phyloP scores from a whole-genome alignment of 257 asterid genomes.

The Nemophila menziesii region DNA sequence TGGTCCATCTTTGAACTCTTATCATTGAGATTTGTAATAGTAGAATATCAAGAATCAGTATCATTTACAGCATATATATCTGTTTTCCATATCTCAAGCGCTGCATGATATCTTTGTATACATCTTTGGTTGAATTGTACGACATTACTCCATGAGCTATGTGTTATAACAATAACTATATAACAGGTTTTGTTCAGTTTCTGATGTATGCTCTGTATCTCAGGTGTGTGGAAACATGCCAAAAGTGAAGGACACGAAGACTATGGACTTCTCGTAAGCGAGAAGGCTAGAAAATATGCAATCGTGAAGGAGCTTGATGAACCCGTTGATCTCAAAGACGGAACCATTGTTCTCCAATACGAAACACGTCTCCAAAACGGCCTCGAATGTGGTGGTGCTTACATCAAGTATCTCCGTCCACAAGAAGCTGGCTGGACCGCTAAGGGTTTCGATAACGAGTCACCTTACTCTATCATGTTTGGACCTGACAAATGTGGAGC shows the following conservation, averaged over 20 bases:
- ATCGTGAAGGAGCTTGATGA: slow-evolving; percentile 71
- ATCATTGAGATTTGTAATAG: too few relatives aligned
- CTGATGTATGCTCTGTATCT: not conserved
- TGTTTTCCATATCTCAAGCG: too few relatives aligned
- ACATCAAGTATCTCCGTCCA: slow-evolving; percentile 84
- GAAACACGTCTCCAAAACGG: slow-evolving; percentile 92
- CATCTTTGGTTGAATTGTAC: too few relatives aligned
- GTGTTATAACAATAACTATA: too few relatives aligned
- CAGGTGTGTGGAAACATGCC: slow-evolving; percentile 86
- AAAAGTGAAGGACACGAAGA: slow-evolving; percentile 96
- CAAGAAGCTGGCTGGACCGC: slow-evolving; percentile 83
- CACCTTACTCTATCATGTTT: slow-evolving; percentile 92
- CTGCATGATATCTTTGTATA: too few relatives aligned
- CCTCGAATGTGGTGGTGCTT: slow-evolving; percentile 98
- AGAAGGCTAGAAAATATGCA: slow-evolving; percentile 81
- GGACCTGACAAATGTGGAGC: slow-evolving; percentile 97
- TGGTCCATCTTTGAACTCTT: too few relatives aligned
- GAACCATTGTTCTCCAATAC: slow-evolving; percentile 66
- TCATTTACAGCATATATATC: not conserved
- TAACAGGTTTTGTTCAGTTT: not conserved
- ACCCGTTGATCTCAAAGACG: slow-evolving; percentile 53
- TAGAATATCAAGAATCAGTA: too few relatives aligned
- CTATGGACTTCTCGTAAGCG: slow-evolving; percentile 84
- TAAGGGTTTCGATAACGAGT: slow-evolving; percentile 72
- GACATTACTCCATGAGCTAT: too few relatives aligned